Percentiles rank a stretch among this genome's conserved stretches.
These are phyloP conservation scores for Zygosaccharomyces pseudobailii DNA, from an alignment of 1,139 yeast species.

Conservation along the genomic window DNA sequence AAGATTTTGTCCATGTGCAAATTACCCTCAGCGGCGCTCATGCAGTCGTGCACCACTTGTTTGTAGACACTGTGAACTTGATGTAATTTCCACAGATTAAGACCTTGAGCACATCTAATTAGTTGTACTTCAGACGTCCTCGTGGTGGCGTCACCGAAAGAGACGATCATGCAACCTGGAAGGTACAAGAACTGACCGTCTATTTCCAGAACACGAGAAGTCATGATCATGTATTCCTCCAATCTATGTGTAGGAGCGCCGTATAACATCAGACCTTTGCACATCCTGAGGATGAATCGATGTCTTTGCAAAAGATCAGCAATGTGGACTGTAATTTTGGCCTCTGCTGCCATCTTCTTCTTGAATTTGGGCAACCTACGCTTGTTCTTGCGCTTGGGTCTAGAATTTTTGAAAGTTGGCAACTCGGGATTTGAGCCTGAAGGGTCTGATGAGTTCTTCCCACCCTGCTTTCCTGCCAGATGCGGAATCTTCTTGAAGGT, in stretches of 20 bases:
- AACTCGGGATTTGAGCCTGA: slow-evolving; percentile 10
- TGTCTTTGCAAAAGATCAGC: slow-evolving; percentile 85
- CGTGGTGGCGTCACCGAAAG: slow-evolving; percentile 89
- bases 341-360: slow-evolving; percentile 43
- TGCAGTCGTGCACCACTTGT: slow-evolving; percentile 78
- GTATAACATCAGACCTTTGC: slow-evolving; percentile 82
- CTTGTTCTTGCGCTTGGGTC: slow-evolving; percentile 25
- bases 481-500: slow-evolving; percentile 10
- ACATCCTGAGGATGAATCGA: slow-evolving; percentile 73
- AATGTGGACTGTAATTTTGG: slow-evolving; percentile 81
- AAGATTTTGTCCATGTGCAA: slow-evolving; percentile 62
- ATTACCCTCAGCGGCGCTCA: slow-evolving; percentile 85
- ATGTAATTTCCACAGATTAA: slow-evolving; percentile 73
- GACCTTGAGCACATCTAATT: slow-evolving; percentile 80
- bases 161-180: slow-evolving; percentile 91
- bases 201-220: slow-evolving; percentile 80
- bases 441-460: slow-evolving; percentile 2
- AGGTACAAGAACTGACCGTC: slow-evolving; percentile 88
- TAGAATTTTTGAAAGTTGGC: slow-evolving; percentile 26
- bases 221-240: slow-evolving; percentile 88
- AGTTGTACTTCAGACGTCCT: slow-evolving; percentile 91
- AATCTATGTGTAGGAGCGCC: slow-evolving; percentile 95
- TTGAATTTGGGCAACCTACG: slow-evolving; percentile 29
- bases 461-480: not conserved
- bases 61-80: slow-evolving; percentile 81